phyloP scores from a whole-genome alignment of 331 rosid genomes.

The Telfairia occidentalis region DNA sequence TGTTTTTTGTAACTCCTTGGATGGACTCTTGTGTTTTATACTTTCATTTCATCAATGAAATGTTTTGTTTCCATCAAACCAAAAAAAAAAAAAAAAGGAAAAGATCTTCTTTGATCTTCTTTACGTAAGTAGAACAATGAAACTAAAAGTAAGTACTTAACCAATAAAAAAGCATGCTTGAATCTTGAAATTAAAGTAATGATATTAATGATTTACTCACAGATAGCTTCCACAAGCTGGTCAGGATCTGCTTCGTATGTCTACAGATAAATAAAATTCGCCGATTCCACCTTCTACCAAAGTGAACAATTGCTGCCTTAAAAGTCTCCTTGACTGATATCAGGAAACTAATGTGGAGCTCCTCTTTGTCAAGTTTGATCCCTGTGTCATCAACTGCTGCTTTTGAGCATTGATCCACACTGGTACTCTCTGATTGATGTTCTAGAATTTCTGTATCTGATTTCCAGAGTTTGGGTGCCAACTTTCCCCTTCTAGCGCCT shows the following conservation, averaged over 20 bases:
- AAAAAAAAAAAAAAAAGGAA: not conserved
- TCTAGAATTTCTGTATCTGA: slow-evolving; percentile 48
- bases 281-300: slow-evolving; percentile 65
- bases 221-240: slow-evolving; percentile 64
- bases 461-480: slow-evolving; percentile 48
- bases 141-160: not conserved
- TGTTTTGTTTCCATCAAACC: too few relatives aligned
- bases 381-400: slow-evolving; percentile 39
- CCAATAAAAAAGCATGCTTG: slow-evolving; percentile 2
- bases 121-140: not conserved
- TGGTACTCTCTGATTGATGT: slow-evolving; percentile 46
- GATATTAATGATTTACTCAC: slow-evolving; percentile 39
- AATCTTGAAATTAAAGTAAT: slow-evolving; percentile 15
- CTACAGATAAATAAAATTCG: slow-evolving; percentile 63
- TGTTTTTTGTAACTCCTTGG: too few relatives aligned
- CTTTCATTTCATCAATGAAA: too few relatives aligned
- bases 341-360: slow-evolving; percentile 38
- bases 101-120: not conserved
- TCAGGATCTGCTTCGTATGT: slow-evolving; percentile 38
- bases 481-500: slow-evolving; percentile 51
- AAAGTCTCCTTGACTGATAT: slow-evolving; percentile 60
- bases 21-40: too few relatives aligned
- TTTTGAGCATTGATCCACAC: slow-evolving; percentile 33
- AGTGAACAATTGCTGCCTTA: slow-evolving; percentile 54
- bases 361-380: slow-evolving; percentile 51